These are phyloP conservation scores for Penicillium sp. DNA, from an alignment of 2,329 filamentous ascomycete genomes.

Conservation along the genomic window DNA sequence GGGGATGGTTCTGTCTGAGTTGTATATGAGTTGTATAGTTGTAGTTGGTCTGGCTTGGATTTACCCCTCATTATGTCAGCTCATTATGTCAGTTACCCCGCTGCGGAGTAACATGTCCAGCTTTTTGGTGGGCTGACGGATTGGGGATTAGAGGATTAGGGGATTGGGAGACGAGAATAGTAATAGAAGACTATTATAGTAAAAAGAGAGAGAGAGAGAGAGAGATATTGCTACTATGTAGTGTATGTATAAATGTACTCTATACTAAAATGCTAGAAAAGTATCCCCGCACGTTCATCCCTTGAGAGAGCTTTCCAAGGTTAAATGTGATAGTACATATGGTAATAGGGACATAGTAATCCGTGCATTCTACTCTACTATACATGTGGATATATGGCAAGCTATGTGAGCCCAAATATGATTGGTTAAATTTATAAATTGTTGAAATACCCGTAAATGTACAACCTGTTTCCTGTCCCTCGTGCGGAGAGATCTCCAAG, in stretches of 20 bases:
- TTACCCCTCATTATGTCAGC: conserved; percentile 29
- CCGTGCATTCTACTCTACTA: background rate
- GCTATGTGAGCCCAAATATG: background rate
- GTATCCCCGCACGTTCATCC: background rate
- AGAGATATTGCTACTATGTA: background rate
- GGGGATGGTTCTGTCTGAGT: background rate
- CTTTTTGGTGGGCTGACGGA: background rate
- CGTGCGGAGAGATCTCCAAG: conserved; percentile 12
- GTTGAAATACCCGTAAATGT: background rate
- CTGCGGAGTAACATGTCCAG: background rate
- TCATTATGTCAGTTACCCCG: background rate
- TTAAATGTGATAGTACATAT: background rate
- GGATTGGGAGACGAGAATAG: background rate
- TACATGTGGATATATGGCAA: background rate
- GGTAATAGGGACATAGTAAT: too few relatives aligned
- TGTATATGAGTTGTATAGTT: background rate
- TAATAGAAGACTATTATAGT: background rate
- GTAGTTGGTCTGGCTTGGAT: background rate
- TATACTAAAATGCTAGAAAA: background rate
- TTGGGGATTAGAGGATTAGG: background rate
- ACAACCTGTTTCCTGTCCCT: background rate
- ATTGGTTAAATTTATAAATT: background rate
- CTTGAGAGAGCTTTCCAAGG: background rate
- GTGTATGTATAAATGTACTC: background rate
- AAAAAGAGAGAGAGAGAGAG: background rate